phyloP scores from a whole-genome alignment of 2,329 filamentous ascomycete genomes.

The Emmonsiellopsis sp. region DNA sequence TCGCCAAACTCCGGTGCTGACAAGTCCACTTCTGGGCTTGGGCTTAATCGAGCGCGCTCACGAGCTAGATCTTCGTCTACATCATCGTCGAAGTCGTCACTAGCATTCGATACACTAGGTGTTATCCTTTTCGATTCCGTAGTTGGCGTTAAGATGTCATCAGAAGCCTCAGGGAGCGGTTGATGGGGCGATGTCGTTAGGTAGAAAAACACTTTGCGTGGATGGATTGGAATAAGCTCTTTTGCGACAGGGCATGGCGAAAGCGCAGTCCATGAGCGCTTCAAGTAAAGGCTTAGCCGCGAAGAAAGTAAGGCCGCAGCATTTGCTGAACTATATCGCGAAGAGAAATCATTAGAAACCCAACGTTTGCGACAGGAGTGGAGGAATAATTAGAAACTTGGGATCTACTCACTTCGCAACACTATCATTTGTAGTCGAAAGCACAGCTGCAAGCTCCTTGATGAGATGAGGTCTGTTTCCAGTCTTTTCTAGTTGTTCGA shows the following conservation, averaged over 20 bases:
- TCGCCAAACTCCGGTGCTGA: constrained; percentile 79
- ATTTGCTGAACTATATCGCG: constrained; percentile 69
- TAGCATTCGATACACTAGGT: constrained; percentile 66
- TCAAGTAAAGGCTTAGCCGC: constrained; percentile 78
- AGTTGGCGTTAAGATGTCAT: constrained; percentile 41
- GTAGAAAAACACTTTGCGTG: constrained; percentile 92
- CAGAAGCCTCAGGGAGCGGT: constrained; percentile 61
- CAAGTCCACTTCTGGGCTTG: constrained; percentile 87
- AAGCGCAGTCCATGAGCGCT: constrained; percentile 70
- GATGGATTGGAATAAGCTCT: constrained; percentile 84
- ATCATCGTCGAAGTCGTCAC: constrained; percentile 32
- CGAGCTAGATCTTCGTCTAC: constrained; percentile 53
- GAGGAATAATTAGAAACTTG: constrained; percentile 1
- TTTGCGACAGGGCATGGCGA: constrained; percentile 84
- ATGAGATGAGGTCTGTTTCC: constrained; percentile 89
- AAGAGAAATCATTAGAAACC: constrained; percentile 22
- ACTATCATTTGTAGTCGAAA: constrained; percentile 66
- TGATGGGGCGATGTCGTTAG: constrained; percentile 81
- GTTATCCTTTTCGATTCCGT: constrained; percentile 57
- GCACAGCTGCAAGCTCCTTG: constrained; percentile 77
- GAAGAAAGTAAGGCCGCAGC: constrained; percentile 93
- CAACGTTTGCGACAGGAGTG: constrained; percentile 5
- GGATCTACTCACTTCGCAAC: constrained; percentile 73
- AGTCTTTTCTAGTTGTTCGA: constrained; percentile 79
- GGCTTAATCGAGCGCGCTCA: constrained; percentile 61